Base-by-base conservation (phyloP, 164 flowering plant species). In the Santalum album region DNA sequence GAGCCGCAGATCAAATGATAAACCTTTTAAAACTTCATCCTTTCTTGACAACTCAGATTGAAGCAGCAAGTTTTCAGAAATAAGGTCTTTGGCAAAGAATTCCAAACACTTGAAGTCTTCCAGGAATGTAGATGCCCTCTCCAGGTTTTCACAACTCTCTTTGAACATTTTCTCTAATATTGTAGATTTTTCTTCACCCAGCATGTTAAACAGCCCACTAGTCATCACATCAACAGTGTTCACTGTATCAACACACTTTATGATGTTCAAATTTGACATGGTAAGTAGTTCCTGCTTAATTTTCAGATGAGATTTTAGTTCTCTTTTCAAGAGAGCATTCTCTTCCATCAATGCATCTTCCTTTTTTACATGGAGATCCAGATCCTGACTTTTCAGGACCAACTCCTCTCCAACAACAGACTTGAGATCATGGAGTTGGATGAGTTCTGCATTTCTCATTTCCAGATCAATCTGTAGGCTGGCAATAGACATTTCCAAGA, bases 1-100 rank as follows among this genome's bases (percentile, higher is more conserved):
- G 65, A 85, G 62, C 35, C 84, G 82, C 57, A 92, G 63, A 66
- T 92, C 99, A 80, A 84, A 88, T 52, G 55, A 59, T 55, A 88
- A 56, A 35, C 96, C 99, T 57, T 80, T 64, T 49, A 83, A 36
- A 45, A 89, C 63, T 6, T 80, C 91, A 57, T 87, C 95, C 71
- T 89, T 92, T 69, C 94, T 74, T 3, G 42, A 51, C 61, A 85
- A 59, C 75, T 94, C 99, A 60, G 42, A 53, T 26, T 70, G 70
- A 48, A 87, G 81, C 60, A 70, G 64, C 17, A 55, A 45, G 65
- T 78, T 84, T 58, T 75, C 76, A 52, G 77, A 71, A 23, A 69
- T 54, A 24, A 91, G 43, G 50, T 80, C 74, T 45, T 74, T 49
- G 42, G 70, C 74, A 38, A 61, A 59, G 20, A 47, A 38, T 66